Percentiles rank a stretch among this genome's conserved stretches.
Conservation (phyloP, 345 rosid genomes). For the Pugionium dolabratum region DNA sequence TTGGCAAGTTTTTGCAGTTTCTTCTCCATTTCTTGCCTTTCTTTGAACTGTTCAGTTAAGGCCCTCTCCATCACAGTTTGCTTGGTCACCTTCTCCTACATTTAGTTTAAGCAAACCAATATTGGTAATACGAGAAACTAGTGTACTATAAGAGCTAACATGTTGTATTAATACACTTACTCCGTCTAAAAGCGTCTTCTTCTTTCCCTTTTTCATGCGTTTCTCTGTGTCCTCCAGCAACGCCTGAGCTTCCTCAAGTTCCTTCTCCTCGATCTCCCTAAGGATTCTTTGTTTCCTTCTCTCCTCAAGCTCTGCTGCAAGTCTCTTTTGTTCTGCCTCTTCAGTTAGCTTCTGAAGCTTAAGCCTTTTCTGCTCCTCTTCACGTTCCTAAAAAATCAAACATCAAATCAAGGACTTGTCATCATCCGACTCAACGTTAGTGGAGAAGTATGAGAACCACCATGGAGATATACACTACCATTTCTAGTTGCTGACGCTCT, state of each 20-base stretch:
- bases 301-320: conserved; percentile 73
- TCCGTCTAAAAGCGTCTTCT: conserved; percentile 81
- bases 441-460: conserved; percentile 5
- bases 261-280: conserved; percentile 85
- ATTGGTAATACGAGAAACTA: conserved; percentile 1
- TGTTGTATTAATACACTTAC: conserved; percentile 44
- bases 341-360: conserved; percentile 79
- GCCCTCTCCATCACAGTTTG: conserved; percentile 77
- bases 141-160: conserved; percentile 14
- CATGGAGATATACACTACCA: conserved; percentile 60
- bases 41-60: conserved; percentile 80
- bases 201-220: conserved; percentile 72
- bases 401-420: conserved; percentile 20
- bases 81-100: conserved; percentile 85
- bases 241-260: conserved; percentile 85
- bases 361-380: conserved; percentile 79
- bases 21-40: conserved; percentile 96
- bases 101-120: conserved; percentile 4
- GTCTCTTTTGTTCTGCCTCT: conserved; percentile 94
- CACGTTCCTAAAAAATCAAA: conserved; percentile 67
- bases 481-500: conserved; percentile 86
- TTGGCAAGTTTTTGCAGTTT: conserved; percentile 81
- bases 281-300: conserved; percentile 75
- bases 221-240: conserved; percentile 79
- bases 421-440: background rate